phyloP scores from a whole-genome alignment of 495 filamentous ascomycete genomes.

The Cercophora scortea region DNA sequence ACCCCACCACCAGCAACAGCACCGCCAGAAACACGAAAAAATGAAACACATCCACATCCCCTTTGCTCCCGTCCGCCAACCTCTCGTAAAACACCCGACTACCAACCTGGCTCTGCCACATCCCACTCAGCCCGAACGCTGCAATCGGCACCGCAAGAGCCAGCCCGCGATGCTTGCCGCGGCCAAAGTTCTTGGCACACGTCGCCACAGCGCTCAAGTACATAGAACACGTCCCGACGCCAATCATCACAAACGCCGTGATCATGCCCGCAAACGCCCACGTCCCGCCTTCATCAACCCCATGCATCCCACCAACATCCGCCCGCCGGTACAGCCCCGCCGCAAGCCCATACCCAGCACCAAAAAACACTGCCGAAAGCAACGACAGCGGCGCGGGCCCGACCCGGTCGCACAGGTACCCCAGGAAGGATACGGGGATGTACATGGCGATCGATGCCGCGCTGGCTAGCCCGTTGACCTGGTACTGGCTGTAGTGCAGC shows the following conservation, averaged over 20 bases:
- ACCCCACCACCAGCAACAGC: constrained; percentile 57
- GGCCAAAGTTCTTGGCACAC: constrained; percentile 94
- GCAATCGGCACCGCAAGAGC: constrained; percentile 89
- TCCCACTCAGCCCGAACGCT: constrained; percentile 81
- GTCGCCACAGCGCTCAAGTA: constrained; percentile 84
- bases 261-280: constrained; percentile 75
- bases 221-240: constrained; percentile 76
- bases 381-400: constrained; percentile 69
- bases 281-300: neutral
- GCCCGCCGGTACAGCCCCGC: constrained; percentile 67
- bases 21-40: constrained; percentile 79
- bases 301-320: constrained; percentile 44
- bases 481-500: constrained; percentile 78
- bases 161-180: constrained; percentile 77
- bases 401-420: constrained; percentile 82
- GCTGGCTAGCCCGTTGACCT: constrained; percentile 83
- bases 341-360: constrained; percentile 73
- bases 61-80: constrained; percentile 50
- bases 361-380: constrained; percentile 65
- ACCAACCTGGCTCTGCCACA: constrained; percentile 90
- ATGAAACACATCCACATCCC: constrained; percentile 76
- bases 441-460: constrained; percentile 82
- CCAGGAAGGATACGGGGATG: constrained; percentile 78
- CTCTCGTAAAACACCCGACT: constrained; percentile 66
- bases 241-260: constrained; percentile 69